These are phyloP conservation scores for Gleditsia sinensis DNA, from an alignment of 306 rosid species.

Conservation along the genomic window DNA sequence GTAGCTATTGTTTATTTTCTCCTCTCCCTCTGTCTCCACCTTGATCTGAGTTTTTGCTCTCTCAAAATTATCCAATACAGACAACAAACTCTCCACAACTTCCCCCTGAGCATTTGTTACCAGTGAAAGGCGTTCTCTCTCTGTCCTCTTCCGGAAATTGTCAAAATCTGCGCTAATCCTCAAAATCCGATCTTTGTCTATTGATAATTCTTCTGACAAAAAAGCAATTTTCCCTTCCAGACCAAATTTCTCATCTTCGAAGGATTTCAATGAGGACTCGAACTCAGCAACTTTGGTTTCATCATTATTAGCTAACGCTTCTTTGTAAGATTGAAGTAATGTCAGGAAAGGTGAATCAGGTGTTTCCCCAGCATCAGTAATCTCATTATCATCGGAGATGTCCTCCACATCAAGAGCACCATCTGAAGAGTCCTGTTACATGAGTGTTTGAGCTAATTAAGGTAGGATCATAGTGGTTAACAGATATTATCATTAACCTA, in stretches of 20 bases:
- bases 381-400: slow-evolving; percentile 45
- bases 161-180: slow-evolving; percentile 96
- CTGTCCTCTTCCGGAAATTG: slow-evolving; percentile 95
- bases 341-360: slow-evolving; percentile 53
- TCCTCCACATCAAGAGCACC: slow-evolving; percentile 53
- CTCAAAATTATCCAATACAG: slow-evolving; percentile 92
- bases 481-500: background rate
- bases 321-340: slow-evolving; percentile 68
- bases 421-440: slow-evolving; percentile 74
- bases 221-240: slow-evolving; percentile 58
- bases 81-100: slow-evolving; percentile 80
- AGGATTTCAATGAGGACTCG: slow-evolving; percentile 65
- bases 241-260: slow-evolving; percentile 69
- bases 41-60: slow-evolving; percentile 90
- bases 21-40: slow-evolving; percentile 90
- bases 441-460: too few species aligned
- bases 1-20: slow-evolving; percentile 87
- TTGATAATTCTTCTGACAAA: slow-evolving; percentile 63
- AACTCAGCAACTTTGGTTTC: slow-evolving; percentile 67
- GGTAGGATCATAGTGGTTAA: background rate
- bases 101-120: slow-evolving; percentile 93
- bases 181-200: slow-evolving; percentile 70
- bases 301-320: slow-evolving; percentile 73
- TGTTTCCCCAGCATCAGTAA: slow-evolving; percentile 48
- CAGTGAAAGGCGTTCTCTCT: slow-evolving; percentile 80